A percentile compares a stretch with the other conserved stretches of the same genome.
Conservation (phyloP, 2,329 filamentous ascomycete genomes). For the Fusarium lyarnte region DNA sequence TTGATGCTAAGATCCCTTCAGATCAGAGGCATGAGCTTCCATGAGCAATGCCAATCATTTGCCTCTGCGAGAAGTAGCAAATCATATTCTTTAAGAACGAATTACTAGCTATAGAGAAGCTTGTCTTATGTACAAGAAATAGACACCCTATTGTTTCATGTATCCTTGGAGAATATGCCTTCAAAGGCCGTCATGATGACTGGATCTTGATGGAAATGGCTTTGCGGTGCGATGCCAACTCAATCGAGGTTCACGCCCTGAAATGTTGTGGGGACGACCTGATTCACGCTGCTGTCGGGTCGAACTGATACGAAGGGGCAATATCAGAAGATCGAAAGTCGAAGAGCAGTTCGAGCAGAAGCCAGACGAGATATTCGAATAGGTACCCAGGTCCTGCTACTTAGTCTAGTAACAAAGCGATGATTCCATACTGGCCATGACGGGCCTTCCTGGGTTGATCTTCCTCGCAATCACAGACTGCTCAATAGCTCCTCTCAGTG, state of each 20-base stretch:
- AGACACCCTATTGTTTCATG: no score
- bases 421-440: not conserved
- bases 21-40: not conserved
- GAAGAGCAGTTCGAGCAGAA: not conserved
- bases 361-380: not conserved
- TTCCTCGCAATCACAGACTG: not conserved
- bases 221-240: conserved; percentile 29
- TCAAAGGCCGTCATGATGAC: conserved; percentile 32
- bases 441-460: no score
- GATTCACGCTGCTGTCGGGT: conserved; percentile 17
- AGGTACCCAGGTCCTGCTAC: not conserved
- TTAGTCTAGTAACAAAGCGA: not conserved
- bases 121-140: no score
- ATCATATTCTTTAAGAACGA: no score
- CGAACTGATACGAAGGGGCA: not conserved
- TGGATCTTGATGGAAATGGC: conserved; percentile 41
- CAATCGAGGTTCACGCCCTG: conserved; percentile 32
- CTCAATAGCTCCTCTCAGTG: not conserved
- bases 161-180: conserved; percentile 6
- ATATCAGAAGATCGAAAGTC: not conserved
- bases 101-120: no score
- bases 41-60: not conserved
- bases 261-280: no score
- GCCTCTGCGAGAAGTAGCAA: not conserved
- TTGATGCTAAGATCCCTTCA: not conserved